A percentile compares a stretch with the other conserved stretches of the same genome.
Evolutionary conservation across 1,139 yeast species (phyloP).

Genomic region (Nematodospora anomalae): DNA sequence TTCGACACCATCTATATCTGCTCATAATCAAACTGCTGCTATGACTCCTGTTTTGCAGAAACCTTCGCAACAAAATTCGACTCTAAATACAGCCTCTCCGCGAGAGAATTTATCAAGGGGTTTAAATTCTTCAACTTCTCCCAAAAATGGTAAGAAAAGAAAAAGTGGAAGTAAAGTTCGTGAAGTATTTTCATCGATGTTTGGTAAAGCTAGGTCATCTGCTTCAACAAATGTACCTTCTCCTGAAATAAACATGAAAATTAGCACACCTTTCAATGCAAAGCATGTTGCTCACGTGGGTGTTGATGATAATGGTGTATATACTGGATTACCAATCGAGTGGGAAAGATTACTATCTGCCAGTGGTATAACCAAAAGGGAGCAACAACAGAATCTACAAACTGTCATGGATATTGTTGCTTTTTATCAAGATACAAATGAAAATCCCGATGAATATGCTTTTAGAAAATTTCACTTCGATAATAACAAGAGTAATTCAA

Average conservation of each 20-base stretch:
- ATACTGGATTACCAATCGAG: conserved; percentile 86
- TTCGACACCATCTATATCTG: conserved; percentile 14
- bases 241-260: conserved; percentile 52
- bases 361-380: conserved; percentile 81
- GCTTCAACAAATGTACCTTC: conserved; percentile 17
- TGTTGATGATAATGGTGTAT: conserved; percentile 82
- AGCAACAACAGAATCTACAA: conserved; percentile 88
- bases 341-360: conserved; percentile 86
- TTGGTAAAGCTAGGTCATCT: conserved; percentile 29
- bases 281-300: conserved; percentile 94
- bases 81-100: conserved; percentile 20
- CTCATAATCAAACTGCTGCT: conserved; percentile 34
- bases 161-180: conserved; percentile 40
- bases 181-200: conserved; percentile 45
- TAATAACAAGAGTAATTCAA: conserved; percentile 20
- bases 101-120: conserved; percentile 31
- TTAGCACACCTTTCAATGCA: conserved; percentile 87
- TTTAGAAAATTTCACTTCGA: conserved; percentile 67
- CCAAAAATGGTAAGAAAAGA: conserved; percentile 26
- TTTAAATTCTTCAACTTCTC: conserved; percentile 13
- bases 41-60: conserved; percentile 33
- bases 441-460: conserved; percentile 66
- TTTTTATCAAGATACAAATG: conserved; percentile 71
- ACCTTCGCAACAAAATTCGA: conserved; percentile 1
- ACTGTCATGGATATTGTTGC: conserved; percentile 93